Conservation (phyloP, 306 rosid genomes). For the Lupinus albus region DNA sequence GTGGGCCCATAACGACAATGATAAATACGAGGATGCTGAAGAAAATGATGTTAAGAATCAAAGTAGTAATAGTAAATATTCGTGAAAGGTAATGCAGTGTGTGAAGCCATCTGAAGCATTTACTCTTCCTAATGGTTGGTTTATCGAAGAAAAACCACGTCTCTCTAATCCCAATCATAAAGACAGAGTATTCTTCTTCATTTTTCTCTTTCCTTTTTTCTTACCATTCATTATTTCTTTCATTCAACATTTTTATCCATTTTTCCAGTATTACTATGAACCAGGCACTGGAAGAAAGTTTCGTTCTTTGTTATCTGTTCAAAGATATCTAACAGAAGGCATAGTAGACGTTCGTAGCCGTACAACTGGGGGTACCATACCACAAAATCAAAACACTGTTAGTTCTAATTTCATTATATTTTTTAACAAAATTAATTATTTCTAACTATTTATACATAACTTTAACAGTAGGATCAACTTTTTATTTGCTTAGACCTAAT, state of each 20-base stretch:
- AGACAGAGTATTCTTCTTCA: slow-evolving; percentile 45
- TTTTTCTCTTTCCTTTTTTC: not conserved
- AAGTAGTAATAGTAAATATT: too few species aligned
- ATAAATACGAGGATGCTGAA: too few species aligned
- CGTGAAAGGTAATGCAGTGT: slow-evolving; percentile 31
- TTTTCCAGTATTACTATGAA: slow-evolving; percentile 62
- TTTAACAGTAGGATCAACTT: not conserved
- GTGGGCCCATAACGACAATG: too few species aligned
- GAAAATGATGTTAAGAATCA: too few species aligned
- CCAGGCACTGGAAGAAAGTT: slow-evolving; percentile 54
- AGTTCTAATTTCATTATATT: slow-evolving; percentile 40
- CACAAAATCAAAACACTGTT: slow-evolving; percentile 42
- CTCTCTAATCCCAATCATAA: not conserved
- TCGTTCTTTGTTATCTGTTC: slow-evolving; percentile 60
- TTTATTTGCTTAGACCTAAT: slow-evolving; percentile 4
- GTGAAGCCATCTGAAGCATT: slow-evolving; percentile 6
- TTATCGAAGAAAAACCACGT: slow-evolving; percentile 51
- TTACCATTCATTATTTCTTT: not conserved
- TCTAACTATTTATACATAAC: too few species aligned
- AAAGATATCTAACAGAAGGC: slow-evolving; percentile 51
- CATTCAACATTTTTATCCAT: not conserved
- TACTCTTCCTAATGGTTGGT: slow-evolving; percentile 58
- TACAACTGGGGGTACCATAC: slow-evolving; percentile 22
- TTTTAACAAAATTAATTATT: too few species aligned
- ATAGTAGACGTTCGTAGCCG: not conserved